Conservation (phyloP, 495 filamentous ascomycete genomes). For the Aspergillus homomorphus region DNA sequence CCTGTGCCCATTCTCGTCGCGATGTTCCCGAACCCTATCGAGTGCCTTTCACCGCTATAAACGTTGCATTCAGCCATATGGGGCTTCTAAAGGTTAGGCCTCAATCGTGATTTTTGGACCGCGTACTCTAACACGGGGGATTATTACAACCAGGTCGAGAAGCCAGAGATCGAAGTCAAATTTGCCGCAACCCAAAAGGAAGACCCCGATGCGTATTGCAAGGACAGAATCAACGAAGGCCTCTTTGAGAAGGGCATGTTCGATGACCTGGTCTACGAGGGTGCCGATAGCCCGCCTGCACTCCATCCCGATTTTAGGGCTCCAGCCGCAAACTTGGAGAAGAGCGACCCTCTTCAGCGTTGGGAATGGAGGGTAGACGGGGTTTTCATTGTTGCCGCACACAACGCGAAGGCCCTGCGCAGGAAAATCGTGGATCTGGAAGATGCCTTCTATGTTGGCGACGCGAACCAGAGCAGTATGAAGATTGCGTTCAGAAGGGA, state of each 20-base stretch:
- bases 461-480: constrained; percentile 1
- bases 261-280: constrained; percentile 12
- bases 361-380: constrained; percentile 9
- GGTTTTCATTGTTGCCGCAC: constrained; percentile 8
- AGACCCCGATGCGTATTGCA: constrained; percentile 5
- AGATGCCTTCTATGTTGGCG: background rate
- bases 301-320: constrained; percentile 5
- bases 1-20: background rate
- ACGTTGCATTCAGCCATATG: constrained; percentile 31
- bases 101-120: too few relatives aligned
- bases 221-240: background rate
- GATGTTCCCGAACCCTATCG: background rate
- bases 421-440: constrained; percentile 4
- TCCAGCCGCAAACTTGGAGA: constrained; percentile 1
- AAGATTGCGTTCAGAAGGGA: background rate
- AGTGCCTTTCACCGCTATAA: constrained; percentile 15
- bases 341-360: background rate
- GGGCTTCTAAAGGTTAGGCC: constrained; percentile 28
- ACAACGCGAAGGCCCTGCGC: constrained; percentile 4
- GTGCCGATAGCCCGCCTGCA: constrained; percentile 2
- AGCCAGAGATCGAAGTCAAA: background rate
- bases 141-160: constrained; percentile 2
- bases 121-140: background rate
- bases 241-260: constrained; percentile 13
- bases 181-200: background rate